Conservation (phyloP, 2,329 filamentous ascomycete species). For the Phyllosticta citrichinensis region DNA sequence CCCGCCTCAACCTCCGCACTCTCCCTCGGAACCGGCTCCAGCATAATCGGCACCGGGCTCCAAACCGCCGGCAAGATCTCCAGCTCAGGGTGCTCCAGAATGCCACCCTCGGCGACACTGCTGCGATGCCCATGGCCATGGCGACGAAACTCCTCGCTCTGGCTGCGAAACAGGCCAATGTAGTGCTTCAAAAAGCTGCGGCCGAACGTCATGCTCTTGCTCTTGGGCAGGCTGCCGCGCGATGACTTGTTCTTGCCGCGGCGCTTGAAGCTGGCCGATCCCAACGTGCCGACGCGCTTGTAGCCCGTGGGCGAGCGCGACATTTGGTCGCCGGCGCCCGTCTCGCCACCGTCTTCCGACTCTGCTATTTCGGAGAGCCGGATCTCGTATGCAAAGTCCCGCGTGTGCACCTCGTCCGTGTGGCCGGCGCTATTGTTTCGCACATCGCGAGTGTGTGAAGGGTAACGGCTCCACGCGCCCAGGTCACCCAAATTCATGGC, state of each 20-base stretch:
- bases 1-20: neutral
- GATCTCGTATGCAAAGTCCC: conserved; percentile 33
- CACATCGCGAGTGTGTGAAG: conserved; percentile 34
- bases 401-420: conserved; percentile 28
- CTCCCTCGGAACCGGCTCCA: neutral
- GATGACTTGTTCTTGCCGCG: conserved; percentile 5
- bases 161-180: conserved; percentile 31
- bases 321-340: conserved; percentile 16
- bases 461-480: conserved; percentile 37
- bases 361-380: conserved; percentile 17
- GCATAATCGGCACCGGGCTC: neutral
- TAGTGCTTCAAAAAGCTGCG: conserved; percentile 35
- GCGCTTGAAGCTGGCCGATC: neutral
- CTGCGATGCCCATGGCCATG: conserved; percentile 36
- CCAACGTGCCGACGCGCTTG: neutral
- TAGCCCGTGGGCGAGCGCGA: neutral
- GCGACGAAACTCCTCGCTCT: conserved; percentile 27
- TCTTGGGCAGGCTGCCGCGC: conserved; percentile 18
- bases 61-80: conserved; percentile 34
- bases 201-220: conserved; percentile 32
- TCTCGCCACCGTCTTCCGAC: conserved; percentile 17
- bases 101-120: conserved; percentile 32
- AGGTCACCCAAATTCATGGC: conserved; percentile 7
- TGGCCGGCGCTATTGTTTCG: conserved; percentile 31
- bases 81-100: conserved; percentile 37